Evolutionary conservation across 768 basidiomycete genomes (phyloP), one percentile per base, ranked within the genome.

Genomic region (Tricholoma flavovirens): DNA sequence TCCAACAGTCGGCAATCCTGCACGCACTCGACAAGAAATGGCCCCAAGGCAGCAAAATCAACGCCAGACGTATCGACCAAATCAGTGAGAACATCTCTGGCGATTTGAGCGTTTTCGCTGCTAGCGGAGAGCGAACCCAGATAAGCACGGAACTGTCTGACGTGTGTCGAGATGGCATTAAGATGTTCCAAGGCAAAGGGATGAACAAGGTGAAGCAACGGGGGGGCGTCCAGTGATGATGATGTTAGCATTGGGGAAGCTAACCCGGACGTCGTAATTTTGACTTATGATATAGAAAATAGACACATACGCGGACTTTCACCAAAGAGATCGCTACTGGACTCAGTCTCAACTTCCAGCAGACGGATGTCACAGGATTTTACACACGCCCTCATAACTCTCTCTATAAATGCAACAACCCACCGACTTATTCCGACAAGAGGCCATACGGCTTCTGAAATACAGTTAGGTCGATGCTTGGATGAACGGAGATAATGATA

Each of bases 361-460:
- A 49, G 14, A 29, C 26, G 29, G n/a, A 29, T 15, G 53, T 71
- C 67, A 55, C 66, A 67, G 17, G 66, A 75, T 7, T 78, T 56
- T n/a, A 82, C 71, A 59, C 76, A 78, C 56, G 76, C 69, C 60
- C 81, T 86, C 68, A 90, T 66, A 4, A 92, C 66, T 51, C 71
- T 78, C 65, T 88, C 86, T 17, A 83, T 59, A 60, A 89, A 83
- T 32, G 70, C 69, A 24, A 89, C 71, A 43, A 81, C 66, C 88
- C 87, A 92, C 7, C 70, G 72, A 1, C 78, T 81, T 46, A 90
- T 63, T 8, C 78, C 80, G 46, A 84, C 79, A 12, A 91, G 75
- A 59, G 87, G 84, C 90, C 90, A 91, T 24, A 83, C 77, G 33
- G 85, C 81, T 53, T 83, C 89, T 92, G 53, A 26, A 51, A 56